Conservation (phyloP, 148 eudicot genomes). For the Chenopodium formosanum region DNA sequence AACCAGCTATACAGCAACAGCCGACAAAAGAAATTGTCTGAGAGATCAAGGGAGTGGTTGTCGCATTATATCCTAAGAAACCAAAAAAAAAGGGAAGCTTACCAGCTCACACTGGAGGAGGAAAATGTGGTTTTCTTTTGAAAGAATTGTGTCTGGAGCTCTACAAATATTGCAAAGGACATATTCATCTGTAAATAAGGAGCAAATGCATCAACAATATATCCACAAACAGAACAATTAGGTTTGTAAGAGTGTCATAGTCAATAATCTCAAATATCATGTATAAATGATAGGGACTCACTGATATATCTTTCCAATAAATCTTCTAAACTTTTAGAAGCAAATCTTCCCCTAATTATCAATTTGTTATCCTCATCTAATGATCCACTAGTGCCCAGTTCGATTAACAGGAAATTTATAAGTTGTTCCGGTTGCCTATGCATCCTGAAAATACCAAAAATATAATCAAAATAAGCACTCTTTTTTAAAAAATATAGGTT, state of each 20-base stretch:
- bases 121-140: slow-evolving; percentile 35
- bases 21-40: neutral
- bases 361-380: slow-evolving; percentile 49
- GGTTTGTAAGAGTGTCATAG: neutral
- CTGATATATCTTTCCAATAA: slow-evolving; percentile 49
- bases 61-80: neutral
- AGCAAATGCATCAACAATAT: neutral
- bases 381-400: slow-evolving; percentile 50
- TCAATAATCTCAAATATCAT: neutral
- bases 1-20: neutral
- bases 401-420: slow-evolving; percentile 40
- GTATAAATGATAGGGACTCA: slow-evolving; percentile 21
- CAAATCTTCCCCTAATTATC: slow-evolving; percentile 46
- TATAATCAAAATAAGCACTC: neutral
- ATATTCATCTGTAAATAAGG: slow-evolving; percentile 45
- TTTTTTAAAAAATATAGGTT: neutral
- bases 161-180: slow-evolving; percentile 50
- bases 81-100: neutral
- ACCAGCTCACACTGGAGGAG: slow-evolving; percentile 53
- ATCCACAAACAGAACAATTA: neutral
- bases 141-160: slow-evolving; percentile 51
- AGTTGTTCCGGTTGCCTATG: slow-evolving; percentile 53
- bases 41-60: neutral
- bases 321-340: slow-evolving; percentile 44
- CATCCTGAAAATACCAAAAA: slow-evolving; percentile 37